Conservation (phyloP, 169 alveolate genomes). For the Plasmodium berghei region DNA sequence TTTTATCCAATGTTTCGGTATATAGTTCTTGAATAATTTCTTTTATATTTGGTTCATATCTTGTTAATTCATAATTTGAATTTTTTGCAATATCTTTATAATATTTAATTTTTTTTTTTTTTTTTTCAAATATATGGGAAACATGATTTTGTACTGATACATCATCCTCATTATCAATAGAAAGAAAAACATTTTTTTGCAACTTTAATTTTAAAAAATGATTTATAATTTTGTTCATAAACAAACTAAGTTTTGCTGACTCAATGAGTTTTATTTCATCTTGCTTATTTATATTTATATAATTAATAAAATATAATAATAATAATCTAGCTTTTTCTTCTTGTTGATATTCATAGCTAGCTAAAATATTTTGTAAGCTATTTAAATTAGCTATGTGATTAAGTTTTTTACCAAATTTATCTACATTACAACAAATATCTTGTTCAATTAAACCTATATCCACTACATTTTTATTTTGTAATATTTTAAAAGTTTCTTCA, state of each 20-base stretch:
- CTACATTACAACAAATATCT: slow-evolving; percentile 84
- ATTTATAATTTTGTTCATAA: slow-evolving; percentile 72
- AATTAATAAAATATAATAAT: slow-evolving; percentile 28
- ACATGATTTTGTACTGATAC: background rate
- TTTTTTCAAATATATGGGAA: slow-evolving; percentile 13
- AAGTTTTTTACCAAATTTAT: slow-evolving; percentile 81
- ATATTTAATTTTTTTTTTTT: slow-evolving; percentile 46
- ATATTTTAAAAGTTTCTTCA: slow-evolving; percentile 80
- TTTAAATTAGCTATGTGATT: slow-evolving; percentile 63
- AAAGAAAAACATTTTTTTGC: background rate
- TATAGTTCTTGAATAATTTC: slow-evolving; percentile 55
- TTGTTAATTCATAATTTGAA: slow-evolving; percentile 47
- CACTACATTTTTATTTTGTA: slow-evolving; percentile 78
- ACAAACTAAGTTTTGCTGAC: slow-evolving; percentile 78
- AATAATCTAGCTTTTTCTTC: slow-evolving; percentile 64
- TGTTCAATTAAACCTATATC: slow-evolving; percentile 85
- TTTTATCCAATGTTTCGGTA: slow-evolving; percentile 27
- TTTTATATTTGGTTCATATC: slow-evolving; percentile 69
- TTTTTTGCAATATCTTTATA: slow-evolving; percentile 36
- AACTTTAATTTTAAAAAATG: slow-evolving; percentile 25
- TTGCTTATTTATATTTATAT: slow-evolving; percentile 17
- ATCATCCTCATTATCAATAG: background rate
- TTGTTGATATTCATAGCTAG: slow-evolving; percentile 42
- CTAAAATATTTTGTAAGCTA: slow-evolving; percentile 39
- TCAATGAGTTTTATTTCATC: slow-evolving; percentile 68